These are phyloP conservation scores for Taiozyma onychis DNA, from an alignment of 1,139 yeast genomes.

Conservation along the genomic window DNA sequence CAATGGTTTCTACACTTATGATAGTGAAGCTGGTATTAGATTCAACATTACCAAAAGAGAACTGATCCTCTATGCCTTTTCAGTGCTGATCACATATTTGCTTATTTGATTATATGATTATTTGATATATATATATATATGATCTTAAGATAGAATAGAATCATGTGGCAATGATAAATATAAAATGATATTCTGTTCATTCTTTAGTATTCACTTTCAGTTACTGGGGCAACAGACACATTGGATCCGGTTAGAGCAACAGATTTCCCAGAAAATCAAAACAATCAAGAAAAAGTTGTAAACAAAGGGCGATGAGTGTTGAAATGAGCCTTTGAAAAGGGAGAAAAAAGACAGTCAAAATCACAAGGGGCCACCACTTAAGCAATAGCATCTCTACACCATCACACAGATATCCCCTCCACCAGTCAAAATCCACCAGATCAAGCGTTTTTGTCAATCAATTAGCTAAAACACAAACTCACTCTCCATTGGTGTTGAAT, in stretches of 20 bases:
- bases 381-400: neutral
- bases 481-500: neutral
- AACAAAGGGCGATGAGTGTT: neutral
- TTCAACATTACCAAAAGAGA: neutral
- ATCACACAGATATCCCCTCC: neutral
- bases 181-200: too few species aligned
- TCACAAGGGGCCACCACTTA: neutral
- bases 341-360: neutral
- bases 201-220: too few species aligned
- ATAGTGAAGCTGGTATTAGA: neutral
- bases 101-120: too few species aligned
- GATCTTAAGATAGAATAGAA: too few species aligned
- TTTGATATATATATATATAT: too few species aligned
- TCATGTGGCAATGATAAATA: too few species aligned
- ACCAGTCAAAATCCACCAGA: too few species aligned
- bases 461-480: neutral
- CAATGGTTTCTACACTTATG: constrained; percentile 12
- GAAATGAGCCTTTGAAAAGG: neutral
- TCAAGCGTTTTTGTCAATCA: too few species aligned
- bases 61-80: neutral
- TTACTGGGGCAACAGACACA: neutral
- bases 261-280: neutral
- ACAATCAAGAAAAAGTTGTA: neutral
- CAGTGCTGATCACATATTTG: neutral
- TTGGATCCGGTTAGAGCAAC: neutral